Percentiles rank a stretch among this genome's conserved stretches.
Evolutionary conservation across 2,329 filamentous ascomycete species (phyloP).

Genomic region (Geosmithia putterillii): DNA sequence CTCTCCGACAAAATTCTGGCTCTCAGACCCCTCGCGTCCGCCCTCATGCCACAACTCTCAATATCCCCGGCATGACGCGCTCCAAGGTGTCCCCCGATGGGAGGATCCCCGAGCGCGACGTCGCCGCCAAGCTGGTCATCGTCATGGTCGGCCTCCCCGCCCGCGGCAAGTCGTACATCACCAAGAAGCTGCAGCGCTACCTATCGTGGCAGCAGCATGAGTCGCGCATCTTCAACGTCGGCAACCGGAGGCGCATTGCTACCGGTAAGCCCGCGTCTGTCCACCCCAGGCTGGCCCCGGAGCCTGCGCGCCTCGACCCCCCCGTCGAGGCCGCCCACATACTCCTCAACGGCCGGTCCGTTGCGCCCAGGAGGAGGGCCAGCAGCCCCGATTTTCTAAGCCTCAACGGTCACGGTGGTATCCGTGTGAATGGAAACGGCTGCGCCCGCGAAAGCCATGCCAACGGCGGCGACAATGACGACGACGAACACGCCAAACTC

Average conservation of each 20-base stretch:
- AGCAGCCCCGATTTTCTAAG: slow-evolving; percentile 21
- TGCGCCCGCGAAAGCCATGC: too few species aligned
- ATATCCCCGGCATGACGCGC: slow-evolving; percentile 91
- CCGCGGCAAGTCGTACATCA: slow-evolving; percentile 95
- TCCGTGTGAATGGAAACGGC: too few species aligned
- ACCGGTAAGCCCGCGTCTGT: slow-evolving; percentile 41
- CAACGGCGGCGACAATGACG: not conserved
- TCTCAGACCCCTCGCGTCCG: slow-evolving; percentile 65
- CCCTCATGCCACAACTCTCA: slow-evolving; percentile 83
- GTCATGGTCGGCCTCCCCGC: slow-evolving; percentile 97
- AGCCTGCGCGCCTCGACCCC: slow-evolving; percentile 25
- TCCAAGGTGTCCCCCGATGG: slow-evolving; percentile 94
- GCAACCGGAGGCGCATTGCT: slow-evolving; percentile 73
- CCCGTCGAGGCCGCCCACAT: slow-evolving; percentile 43
- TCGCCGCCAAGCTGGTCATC: slow-evolving; percentile 92
- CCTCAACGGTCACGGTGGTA: too few species aligned
- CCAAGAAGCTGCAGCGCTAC: slow-evolving; percentile 93
- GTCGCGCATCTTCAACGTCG: slow-evolving; percentile 93
- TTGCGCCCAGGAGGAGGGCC: slow-evolving; percentile 18
- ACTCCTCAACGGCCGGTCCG: slow-evolving; percentile 34
- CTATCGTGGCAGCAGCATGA: slow-evolving; percentile 96
- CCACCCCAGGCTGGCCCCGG: slow-evolving; percentile 17
- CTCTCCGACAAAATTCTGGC: slow-evolving; percentile 62
- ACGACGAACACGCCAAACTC: not conserved
- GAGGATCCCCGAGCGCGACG: slow-evolving; percentile 83